Percentiles rank a stretch among this genome's conserved stretches.
Evolutionary conservation across 495 filamentous ascomycete species (phyloP).

Genomic region (Cladorrhinum samala): DNA sequence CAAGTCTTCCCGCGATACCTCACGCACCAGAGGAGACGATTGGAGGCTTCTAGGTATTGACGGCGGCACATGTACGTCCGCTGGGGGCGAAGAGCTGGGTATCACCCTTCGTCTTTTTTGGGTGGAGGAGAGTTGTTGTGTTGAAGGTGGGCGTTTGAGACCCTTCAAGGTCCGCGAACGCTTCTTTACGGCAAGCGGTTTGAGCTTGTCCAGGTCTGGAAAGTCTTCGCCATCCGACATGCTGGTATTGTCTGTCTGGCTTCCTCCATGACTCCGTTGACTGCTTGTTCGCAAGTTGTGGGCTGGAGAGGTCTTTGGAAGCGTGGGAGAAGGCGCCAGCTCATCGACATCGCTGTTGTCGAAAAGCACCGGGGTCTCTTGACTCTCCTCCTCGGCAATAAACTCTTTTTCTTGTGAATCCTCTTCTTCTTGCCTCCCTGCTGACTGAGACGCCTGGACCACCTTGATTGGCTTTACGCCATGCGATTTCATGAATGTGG

Average conservation of each 20-base stretch:
- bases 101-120: slow-evolving; percentile 17
- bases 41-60: slow-evolving; percentile 15
- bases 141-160: slow-evolving; percentile 19
- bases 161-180: not conserved
- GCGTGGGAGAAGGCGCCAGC: slow-evolving; percentile 24
- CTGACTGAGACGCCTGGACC: slow-evolving; percentile 25
- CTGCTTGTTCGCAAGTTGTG: slow-evolving; percentile 19
- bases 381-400: slow-evolving; percentile 46
- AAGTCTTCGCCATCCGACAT: slow-evolving; percentile 35
- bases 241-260: slow-evolving; percentile 25
- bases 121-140: slow-evolving; percentile 11
- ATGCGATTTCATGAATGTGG: slow-evolving; percentile 50
- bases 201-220: slow-evolving; percentile 28
- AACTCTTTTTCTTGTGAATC: slow-evolving; percentile 47
- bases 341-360: slow-evolving; percentile 25
- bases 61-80: slow-evolving; percentile 13
- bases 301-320: slow-evolving; percentile 21
- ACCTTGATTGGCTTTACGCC: slow-evolving; percentile 59
- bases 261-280: slow-evolving; percentile 10
- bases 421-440: slow-evolving; percentile 28
- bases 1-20: not conserved
- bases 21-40: slow-evolving; percentile 15
- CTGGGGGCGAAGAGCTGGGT: slow-evolving; percentile 15
- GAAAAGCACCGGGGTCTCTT: slow-evolving; percentile 24
- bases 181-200: slow-evolving; percentile 8